These are phyloP conservation scores for Lyophyllum atratum DNA, from an alignment of 768 basidiomycete species.

Conservation along the genomic window DNA sequence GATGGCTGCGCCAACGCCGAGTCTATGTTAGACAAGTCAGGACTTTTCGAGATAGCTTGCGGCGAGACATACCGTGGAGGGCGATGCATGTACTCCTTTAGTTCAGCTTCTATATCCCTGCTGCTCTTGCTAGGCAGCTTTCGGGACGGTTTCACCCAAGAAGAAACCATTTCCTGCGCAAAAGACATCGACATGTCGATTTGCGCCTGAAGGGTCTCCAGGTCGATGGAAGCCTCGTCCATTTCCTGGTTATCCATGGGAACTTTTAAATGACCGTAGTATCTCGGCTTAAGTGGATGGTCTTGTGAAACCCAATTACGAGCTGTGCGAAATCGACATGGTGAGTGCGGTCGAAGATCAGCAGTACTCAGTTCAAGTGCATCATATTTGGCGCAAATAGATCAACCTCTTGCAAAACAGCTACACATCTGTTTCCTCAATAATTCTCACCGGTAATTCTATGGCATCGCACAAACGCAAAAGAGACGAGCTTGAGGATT, in stretches of 20 bases:
- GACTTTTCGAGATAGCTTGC: slow-evolving; percentile 6
- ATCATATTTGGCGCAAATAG: neutral
- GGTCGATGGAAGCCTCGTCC: slow-evolving; percentile 61
- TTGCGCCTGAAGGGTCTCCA: slow-evolving; percentile 76
- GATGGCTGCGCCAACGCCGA: slow-evolving; percentile 73
- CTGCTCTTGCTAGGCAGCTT: slow-evolving; percentile 37
- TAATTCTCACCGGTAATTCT: neutral
- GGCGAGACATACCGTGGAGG: slow-evolving; percentile 60
- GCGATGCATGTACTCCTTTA: slow-evolving; percentile 66
- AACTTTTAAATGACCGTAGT: neutral
- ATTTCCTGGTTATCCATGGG: slow-evolving; percentile 24
- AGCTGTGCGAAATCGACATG: neutral
- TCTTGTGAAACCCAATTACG: neutral
- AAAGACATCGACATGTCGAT: slow-evolving; percentile 80
- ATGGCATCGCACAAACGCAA: slow-evolving; percentile 55
- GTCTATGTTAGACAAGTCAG: slow-evolving; percentile 36
- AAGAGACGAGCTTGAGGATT: slow-evolving; percentile 47
- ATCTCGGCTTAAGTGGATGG: slow-evolving; percentile 3
- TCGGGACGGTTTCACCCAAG: slow-evolving; percentile 70
- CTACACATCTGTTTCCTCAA: neutral
- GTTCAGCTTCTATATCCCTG: slow-evolving; percentile 49
- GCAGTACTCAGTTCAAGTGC: no score
- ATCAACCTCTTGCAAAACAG: no score
- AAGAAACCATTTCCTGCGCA: slow-evolving; percentile 70
- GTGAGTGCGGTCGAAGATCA: neutral